Evolutionary conservation across 116 monocot species (phyloP).

Genomic region (Papilionanthe hybrid): DNA sequence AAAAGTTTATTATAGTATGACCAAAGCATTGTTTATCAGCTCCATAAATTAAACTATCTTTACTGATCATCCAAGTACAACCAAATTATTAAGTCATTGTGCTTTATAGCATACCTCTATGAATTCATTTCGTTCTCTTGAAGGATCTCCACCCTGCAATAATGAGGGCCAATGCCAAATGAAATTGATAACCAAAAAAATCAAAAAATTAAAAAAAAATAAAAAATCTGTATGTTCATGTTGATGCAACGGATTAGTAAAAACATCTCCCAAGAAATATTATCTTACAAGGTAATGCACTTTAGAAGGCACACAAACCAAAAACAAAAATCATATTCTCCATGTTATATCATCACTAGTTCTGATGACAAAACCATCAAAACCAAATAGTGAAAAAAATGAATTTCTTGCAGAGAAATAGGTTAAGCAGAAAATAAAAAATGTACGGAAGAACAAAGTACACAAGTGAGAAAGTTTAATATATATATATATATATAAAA

Average conservation of each 20-base stretch:
- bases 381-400: slow-evolving; percentile 2
- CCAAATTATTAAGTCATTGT: background rate
- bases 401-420: background rate
- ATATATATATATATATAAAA: no score
- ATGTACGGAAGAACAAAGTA: background rate
- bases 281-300: background rate
- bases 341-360: background rate
- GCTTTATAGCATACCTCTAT: background rate
- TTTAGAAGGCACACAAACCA: background rate
- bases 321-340: background rate
- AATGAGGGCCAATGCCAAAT: background rate
- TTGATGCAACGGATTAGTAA: background rate
- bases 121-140: slow-evolving; percentile 8
- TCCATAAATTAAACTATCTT: background rate
- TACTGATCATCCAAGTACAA: background rate
- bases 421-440: background rate
- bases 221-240: background rate
- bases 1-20: background rate
- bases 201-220: background rate
- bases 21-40: background rate
- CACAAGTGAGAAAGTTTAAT: no score
- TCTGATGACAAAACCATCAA: background rate
- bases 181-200: background rate
- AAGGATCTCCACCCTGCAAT: slow-evolving; percentile 10
- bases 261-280: background rate